These are phyloP conservation scores for Pleurotus eryngii DNA, from an alignment of 768 basidiomycete genomes.

Conservation along the genomic window DNA sequence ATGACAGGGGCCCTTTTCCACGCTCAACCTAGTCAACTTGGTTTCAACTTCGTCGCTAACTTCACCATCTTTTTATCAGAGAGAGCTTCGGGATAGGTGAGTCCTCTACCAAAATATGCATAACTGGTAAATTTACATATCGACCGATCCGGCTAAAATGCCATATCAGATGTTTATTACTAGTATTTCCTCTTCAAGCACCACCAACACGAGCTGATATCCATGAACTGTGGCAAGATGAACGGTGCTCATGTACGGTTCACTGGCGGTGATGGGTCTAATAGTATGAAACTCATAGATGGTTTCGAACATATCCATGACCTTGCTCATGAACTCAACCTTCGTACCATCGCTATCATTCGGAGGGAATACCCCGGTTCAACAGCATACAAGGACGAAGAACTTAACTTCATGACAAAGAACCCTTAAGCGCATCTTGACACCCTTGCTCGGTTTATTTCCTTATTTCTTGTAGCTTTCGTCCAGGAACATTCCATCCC, in stretches of 20 bases:
- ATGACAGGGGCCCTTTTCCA: too few species aligned
- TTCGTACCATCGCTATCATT: slow-evolving; percentile 8
- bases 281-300: slow-evolving; percentile 6
- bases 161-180: too few species aligned
- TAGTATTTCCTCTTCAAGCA: too few species aligned
- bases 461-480: slow-evolving; percentile 25
- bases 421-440: slow-evolving; percentile 26
- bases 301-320: slow-evolving; percentile 17
- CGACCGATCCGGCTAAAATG: too few species aligned
- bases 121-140: too few species aligned
- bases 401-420: slow-evolving; percentile 25
- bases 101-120: too few species aligned
- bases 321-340: slow-evolving; percentile 10
- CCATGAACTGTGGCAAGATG: too few species aligned
- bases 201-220: too few species aligned
- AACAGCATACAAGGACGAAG: slow-evolving; percentile 27
- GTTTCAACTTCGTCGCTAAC: too few species aligned
- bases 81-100: too few species aligned
- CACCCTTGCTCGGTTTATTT: slow-evolving; percentile 20
- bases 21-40: too few species aligned
- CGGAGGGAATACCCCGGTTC: slow-evolving; percentile 22
- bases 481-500: slow-evolving; percentile 25
- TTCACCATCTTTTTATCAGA: too few species aligned
- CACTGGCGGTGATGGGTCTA: neutral
- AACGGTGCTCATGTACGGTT: slow-evolving; percentile 8